Percentiles rank a stretch among this genome's conserved stretches.
Evolutionary conservation across 1,284 basidiomycete genomes (phyloP).

Genomic region (Grifola frondosa): DNA sequence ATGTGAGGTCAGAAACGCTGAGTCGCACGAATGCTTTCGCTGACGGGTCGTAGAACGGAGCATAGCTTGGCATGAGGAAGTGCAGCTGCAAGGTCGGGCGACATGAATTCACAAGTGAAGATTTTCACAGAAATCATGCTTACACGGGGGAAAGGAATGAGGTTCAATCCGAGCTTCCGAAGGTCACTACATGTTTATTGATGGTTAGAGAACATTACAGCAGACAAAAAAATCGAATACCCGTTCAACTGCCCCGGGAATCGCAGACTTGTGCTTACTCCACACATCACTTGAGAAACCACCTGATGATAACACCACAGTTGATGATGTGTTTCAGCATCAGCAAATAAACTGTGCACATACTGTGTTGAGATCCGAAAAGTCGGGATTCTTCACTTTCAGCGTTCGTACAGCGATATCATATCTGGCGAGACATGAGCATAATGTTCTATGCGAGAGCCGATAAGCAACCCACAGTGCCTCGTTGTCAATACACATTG

Average conservation of each 20-base stretch:
- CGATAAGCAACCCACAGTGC: constrained; percentile 61
- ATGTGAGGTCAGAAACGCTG: constrained; percentile 68
- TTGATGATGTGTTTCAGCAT: too few relatives aligned
- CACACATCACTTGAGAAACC: constrained; percentile 86
- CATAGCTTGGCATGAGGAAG: constrained; percentile 88
- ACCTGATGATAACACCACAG: constrained; percentile 55
- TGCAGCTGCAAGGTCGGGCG: constrained; percentile 56
- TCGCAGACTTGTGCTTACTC: constrained; percentile 85
- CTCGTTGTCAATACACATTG: constrained; percentile 93
- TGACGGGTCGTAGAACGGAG: constrained; percentile 72
- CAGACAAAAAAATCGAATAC: constrained; percentile 37
- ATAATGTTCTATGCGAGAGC: too few relatives aligned
- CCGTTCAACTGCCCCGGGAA: constrained; percentile 95
- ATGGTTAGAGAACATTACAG: too few relatives aligned
- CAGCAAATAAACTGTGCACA: too few relatives aligned
- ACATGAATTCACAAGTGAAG: neutral
- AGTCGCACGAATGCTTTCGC: constrained; percentile 62
- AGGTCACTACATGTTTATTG: constrained; percentile 64
- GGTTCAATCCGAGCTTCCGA: constrained; percentile 91
- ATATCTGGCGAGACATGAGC: constrained; percentile 48
- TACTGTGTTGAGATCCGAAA: constrained; percentile 79
- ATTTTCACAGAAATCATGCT: constrained; percentile 27
- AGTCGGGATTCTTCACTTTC: constrained; percentile 70
- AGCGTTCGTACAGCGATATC: constrained; percentile 80
- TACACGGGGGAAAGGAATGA: constrained; percentile 90